Evolutionary conservation across 176 grass and related monocot genomes (phyloP).

Genomic region (Zea mays): DNA sequence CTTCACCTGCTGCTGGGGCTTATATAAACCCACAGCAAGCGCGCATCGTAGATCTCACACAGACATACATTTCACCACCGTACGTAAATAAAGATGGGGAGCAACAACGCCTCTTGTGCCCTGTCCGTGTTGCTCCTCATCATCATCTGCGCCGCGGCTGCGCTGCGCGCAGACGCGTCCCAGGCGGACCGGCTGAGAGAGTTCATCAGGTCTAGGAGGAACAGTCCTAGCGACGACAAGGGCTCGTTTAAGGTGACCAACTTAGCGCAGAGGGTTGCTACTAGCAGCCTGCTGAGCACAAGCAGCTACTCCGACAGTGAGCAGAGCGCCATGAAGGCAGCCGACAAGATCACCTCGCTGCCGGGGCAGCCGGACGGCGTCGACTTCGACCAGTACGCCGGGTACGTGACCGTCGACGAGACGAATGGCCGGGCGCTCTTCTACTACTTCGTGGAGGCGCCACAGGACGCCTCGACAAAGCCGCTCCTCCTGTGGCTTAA

Average conservation of each 20-base stretch:
- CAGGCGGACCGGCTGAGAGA: background rate
- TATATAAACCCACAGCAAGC: conserved; percentile 13
- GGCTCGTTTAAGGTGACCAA: background rate
- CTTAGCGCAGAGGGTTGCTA: background rate
- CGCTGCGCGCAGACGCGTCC: background rate
- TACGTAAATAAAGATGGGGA: background rate
- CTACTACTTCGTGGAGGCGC: background rate
- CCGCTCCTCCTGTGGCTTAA: background rate
- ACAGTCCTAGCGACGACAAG: background rate
- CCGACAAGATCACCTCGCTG: background rate
- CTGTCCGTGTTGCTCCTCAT: no score
- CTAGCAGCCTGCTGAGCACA: background rate
- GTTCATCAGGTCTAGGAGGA: background rate
- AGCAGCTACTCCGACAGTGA: background rate
- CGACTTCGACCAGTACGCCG: background rate
- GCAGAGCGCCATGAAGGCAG: background rate
- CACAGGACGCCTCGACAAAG: background rate
- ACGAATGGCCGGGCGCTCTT: background rate
- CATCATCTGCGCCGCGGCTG: no score
- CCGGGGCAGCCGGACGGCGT: background rate
- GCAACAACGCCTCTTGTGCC: background rate
- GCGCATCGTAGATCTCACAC: background rate
- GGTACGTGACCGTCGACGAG: background rate
- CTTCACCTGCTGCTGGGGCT: no score
- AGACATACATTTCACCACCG: background rate